Evolutionary conservation across 2,329 filamentous ascomycete genomes (phyloP), one percentile per base, ranked within the genome.

Genomic region (Dendrostoma leiphaemia): DNA sequence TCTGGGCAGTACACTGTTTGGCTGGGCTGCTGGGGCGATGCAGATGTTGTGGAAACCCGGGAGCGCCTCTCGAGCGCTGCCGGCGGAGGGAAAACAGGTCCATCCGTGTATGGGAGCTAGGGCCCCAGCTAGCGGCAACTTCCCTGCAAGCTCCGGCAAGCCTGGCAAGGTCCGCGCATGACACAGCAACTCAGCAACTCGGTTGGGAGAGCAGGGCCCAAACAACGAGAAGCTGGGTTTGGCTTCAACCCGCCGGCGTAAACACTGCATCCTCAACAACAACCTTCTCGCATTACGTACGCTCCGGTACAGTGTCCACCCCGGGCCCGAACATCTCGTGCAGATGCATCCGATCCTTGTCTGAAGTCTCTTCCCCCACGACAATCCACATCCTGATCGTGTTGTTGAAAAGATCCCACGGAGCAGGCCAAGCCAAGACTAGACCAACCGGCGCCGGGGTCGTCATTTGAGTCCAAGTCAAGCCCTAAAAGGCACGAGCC

Each of bases 281-380:
- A 47, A 5, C 47, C 51, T 31, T 47, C 46, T 57, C 51, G 26
- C 53, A 57, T 55, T 51, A 51, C 49, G 51, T 55, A 57, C 41
- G 48, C 51, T 48, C 43, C 17, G 43, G 55, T 48, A 32, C 55
- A 45, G 52, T 45, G 38, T 50, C 37, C 48, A 46, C 34, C 52
- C 29, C 17, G 44, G 32, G 41, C 56, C 51, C 45, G 31, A 46
- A 37, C 48, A 38, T 46, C 38, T 53, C 50, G 38, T 49, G 19
- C 50, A 46, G 45, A 48, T 56, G 40, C 54, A 56, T 53, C 21
- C 40, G 38, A 43, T 53, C 50, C 48, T 40, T 46, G 49, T 19
- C 28, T 50, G 38, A 41, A 46, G 29, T 28, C 37, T 17, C 26
- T 52, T 21, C 21, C 46, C 21, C 38, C 48, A 31, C 48, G 24